Percentiles rank a stretch among this genome's conserved stretches.
These are phyloP conservation scores for Tricholoma terreum DNA, from an alignment of 768 basidiomycete genomes.

Conservation along the genomic window DNA sequence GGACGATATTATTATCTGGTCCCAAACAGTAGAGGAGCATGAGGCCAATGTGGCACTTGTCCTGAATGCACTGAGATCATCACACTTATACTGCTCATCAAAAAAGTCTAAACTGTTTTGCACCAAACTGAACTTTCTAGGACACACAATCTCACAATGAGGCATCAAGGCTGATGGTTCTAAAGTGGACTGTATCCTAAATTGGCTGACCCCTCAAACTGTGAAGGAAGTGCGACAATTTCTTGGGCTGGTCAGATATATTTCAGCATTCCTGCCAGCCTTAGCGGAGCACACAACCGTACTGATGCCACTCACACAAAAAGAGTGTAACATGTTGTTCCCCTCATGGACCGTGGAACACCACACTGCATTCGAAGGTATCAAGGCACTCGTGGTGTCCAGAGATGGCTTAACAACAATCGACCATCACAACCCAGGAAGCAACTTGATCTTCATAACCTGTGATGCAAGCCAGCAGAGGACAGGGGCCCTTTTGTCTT, in stretches of 20 bases:
- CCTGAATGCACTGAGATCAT: constrained; percentile 15
- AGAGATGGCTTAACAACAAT: too few species aligned
- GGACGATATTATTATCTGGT: constrained; percentile 46
- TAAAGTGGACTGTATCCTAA: constrained; percentile 17
- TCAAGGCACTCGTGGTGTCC: too few species aligned
- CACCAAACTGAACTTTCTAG: background rate
- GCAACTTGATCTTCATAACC: too few species aligned
- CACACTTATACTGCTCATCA: background rate
- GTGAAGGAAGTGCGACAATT: background rate
- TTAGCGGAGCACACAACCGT: background rate
- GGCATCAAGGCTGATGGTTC: background rate
- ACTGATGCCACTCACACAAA: background rate
- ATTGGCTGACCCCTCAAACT: constrained; percentile 8
- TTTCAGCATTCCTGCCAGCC: constrained; percentile 10
- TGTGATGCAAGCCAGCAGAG: too few species aligned
- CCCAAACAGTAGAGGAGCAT: constrained; percentile 32
- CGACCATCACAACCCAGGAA: too few species aligned
- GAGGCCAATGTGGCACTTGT: constrained; percentile 17
- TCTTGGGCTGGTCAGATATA: constrained; percentile 17
- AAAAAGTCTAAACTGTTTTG: background rate
- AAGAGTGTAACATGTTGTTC: too few species aligned
- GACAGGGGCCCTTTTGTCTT: constrained; percentile 6
- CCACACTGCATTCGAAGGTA: too few species aligned
- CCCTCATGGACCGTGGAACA: too few species aligned
- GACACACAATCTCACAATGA: background rate